Conservation (phyloP, 2,329 filamentous ascomycete genomes). For the Ophiobolus disseminans region DNA sequence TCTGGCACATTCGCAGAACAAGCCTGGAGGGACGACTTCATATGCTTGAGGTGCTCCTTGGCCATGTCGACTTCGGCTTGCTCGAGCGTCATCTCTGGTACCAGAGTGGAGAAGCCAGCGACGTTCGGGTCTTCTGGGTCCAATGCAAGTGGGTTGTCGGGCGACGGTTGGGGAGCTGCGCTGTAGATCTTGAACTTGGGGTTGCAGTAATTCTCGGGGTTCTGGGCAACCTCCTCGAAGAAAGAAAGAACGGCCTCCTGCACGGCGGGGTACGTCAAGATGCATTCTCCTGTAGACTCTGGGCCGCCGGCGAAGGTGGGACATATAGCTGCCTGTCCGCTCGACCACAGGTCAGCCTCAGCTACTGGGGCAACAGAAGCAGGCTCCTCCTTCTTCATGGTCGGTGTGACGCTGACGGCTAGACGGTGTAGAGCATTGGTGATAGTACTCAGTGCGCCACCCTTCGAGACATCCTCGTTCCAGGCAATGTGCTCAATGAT, state of each 20-base stretch:
- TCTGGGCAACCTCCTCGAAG: conserved; percentile 64
- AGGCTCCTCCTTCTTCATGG: background rate
- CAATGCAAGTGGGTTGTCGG: conserved; percentile 20
- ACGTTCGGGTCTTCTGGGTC: conserved; percentile 10
- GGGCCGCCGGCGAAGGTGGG: conserved; percentile 71
- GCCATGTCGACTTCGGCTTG: conserved; percentile 26
- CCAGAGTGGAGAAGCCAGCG: conserved; percentile 1
- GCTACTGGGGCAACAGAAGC: background rate
- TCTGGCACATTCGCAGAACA: conserved; percentile 22
- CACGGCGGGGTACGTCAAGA: conserved; percentile 62
- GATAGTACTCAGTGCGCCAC: conserved; percentile 4
- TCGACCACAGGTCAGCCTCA: conserved; percentile 18
- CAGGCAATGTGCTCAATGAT: conserved; percentile 16
- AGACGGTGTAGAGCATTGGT: conserved; percentile 17
- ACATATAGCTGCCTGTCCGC: conserved; percentile 41
- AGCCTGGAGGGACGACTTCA: conserved; percentile 28
- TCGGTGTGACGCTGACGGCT: background rate
- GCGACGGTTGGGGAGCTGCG: conserved; percentile 20
- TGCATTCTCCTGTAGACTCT: conserved; percentile 63
- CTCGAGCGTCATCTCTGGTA: conserved; percentile 23
- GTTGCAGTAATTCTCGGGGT: conserved; percentile 48
- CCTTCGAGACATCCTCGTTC: conserved; percentile 14
- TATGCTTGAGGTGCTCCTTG: conserved; percentile 11
- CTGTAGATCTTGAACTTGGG: conserved; percentile 25
- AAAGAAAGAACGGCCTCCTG: conserved; percentile 65